phyloP scores from a whole-genome alignment of 495 filamentous ascomycete species.

The Aspergillus campestris region DNA sequence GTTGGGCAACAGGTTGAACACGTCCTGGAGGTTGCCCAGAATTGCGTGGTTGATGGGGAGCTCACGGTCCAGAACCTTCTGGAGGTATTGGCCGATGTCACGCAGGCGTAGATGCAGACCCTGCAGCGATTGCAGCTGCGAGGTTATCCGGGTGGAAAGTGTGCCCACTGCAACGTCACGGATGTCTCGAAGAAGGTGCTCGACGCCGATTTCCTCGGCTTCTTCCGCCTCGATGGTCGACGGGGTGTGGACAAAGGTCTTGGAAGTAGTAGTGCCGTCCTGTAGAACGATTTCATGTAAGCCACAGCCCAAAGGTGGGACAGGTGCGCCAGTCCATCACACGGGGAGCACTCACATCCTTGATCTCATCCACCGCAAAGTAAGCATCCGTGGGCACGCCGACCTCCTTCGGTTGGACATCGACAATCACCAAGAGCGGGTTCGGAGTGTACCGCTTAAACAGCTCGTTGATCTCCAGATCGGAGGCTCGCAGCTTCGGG shows the following conservation, averaged over 20 bases:
- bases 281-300: constrained; percentile 22
- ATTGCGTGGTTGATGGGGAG: constrained; percentile 96
- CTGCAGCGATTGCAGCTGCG: constrained; percentile 94
- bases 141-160: constrained; percentile 95
- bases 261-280: constrained; percentile 95
- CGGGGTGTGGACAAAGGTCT: constrained; percentile 98
- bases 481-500: constrained; percentile 90
- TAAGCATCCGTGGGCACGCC: constrained; percentile 98
- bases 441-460: constrained; percentile 99
- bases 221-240: constrained; percentile 98
- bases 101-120: constrained; percentile 90
- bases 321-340: background rate
- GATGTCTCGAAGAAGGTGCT: constrained; percentile 96
- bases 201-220: constrained; percentile 97
- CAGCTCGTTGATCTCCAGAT: constrained; percentile 98
- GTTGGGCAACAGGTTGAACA: constrained; percentile 98
- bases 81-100: constrained; percentile 90
- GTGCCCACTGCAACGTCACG: constrained; percentile 95
- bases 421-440: constrained; percentile 92
- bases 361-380: constrained; percentile 99
- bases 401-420: constrained; percentile 96
- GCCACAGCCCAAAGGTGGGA: background rate
- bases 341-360: constrained; percentile 64
- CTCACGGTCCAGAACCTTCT: constrained; percentile 87
- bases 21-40: constrained; percentile 93